Percentiles rank a stretch among this genome's conserved stretches.
Evolutionary conservation across 1,284 basidiomycete species (phyloP).

Genomic region (Gymnopus androsaceus): DNA sequence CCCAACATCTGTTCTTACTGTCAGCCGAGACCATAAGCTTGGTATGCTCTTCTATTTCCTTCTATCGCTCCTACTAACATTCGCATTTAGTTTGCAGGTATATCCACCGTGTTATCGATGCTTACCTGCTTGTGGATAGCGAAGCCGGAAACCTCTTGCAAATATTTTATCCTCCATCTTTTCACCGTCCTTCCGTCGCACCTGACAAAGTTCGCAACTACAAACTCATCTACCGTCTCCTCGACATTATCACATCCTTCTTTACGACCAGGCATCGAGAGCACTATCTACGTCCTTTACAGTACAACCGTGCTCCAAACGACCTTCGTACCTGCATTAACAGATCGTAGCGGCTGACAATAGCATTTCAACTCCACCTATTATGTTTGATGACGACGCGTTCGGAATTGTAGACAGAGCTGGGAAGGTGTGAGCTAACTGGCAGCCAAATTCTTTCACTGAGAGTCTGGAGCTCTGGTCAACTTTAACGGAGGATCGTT

Average conservation of each 20-base stretch:
- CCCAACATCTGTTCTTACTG: constrained; percentile 72
- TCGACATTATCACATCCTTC: constrained; percentile 83
- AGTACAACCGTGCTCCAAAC: no score
- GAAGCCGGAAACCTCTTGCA: constrained; percentile 95
- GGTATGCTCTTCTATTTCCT: constrained; percentile 45
- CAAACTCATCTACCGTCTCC: constrained; percentile 73
- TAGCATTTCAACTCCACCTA: no score
- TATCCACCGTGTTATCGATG: constrained; percentile 82
- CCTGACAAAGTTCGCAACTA: constrained; percentile 77
- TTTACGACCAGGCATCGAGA: constrained; percentile 83
- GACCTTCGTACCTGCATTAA: no score
- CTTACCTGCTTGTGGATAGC: constrained; percentile 88
- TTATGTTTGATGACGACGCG: no score
- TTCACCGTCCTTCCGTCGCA: constrained; percentile 86
- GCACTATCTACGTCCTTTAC: constrained; percentile 63
- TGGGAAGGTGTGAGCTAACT: no score
- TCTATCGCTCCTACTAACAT: constrained; percentile 11
- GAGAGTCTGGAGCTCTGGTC: no score
- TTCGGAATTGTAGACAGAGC: no score
- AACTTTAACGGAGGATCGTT: no score
- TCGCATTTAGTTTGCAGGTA: constrained; percentile 71
- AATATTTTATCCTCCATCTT: constrained; percentile 89
- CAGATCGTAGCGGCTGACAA: no score
- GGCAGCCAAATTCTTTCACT: no score
- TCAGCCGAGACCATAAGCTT: constrained; percentile 77